A percentile compares a stretch with the other conserved stretches of the same genome.
These are phyloP conservation scores for Fusarium sacchari DNA, from an alignment of 2,329 filamentous ascomycete genomes.

Conservation along the genomic window DNA sequence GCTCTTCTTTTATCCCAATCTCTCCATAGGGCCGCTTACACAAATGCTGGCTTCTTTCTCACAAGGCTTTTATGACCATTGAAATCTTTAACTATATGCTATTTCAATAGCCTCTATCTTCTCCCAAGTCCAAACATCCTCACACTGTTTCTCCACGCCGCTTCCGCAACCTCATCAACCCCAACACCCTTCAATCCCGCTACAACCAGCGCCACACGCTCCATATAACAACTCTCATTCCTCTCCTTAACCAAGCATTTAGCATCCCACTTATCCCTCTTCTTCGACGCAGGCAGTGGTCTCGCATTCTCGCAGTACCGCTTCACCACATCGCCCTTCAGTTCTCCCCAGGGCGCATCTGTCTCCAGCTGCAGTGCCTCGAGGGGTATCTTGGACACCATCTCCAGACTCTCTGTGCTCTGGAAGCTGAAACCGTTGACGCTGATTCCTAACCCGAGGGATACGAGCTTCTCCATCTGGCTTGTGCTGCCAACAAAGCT, in stretches of 20 bases:
- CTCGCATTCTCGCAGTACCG: conserved; percentile 53
- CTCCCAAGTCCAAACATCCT: conserved; percentile 46
- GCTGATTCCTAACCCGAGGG: conserved; percentile 38
- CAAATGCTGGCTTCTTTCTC: background rate
- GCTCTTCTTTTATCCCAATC: background rate
- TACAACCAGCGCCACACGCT: conserved; percentile 57
- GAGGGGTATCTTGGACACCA: conserved; percentile 40
- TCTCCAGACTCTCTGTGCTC: conserved; percentile 37
- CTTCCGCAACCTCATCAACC: conserved; percentile 55
- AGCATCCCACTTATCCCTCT: conserved; percentile 59
- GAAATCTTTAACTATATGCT: background rate
- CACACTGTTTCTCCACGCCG: conserved; percentile 50
- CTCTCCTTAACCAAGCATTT: conserved; percentile 60
- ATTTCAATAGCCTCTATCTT: background rate
- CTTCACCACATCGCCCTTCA: conserved; percentile 48
- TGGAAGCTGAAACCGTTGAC: conserved; percentile 61
- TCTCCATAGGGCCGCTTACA: background rate
- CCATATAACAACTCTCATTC: conserved; percentile 62
- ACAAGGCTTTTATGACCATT: background rate
- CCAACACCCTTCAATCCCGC: conserved; percentile 57
- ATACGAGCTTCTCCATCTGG: conserved; percentile 42
- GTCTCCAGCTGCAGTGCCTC: conserved; percentile 41
- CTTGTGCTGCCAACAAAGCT: conserved; percentile 39
- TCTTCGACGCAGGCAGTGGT: conserved; percentile 54
- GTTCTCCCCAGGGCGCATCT: conserved; percentile 43